These are phyloP conservation scores for Quercus bicolor DNA, from an alignment of 306 rosid species.

Conservation along the genomic window DNA sequence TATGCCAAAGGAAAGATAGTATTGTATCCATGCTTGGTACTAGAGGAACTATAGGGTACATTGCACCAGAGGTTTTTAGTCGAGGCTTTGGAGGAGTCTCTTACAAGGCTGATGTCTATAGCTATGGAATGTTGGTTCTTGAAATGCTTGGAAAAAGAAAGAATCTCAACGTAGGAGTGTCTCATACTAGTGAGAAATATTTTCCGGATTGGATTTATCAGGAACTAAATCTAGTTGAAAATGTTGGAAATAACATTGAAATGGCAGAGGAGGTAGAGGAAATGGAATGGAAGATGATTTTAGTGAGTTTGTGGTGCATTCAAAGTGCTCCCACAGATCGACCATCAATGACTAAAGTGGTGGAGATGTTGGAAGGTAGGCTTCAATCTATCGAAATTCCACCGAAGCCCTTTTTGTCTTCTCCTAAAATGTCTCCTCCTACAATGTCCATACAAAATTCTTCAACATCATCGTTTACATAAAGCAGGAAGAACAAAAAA, in stretches of 20 bases:
- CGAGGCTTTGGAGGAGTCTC: conserved; percentile 25
- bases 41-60: no score
- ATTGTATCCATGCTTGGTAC: no score
- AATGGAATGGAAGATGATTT: conserved; percentile 17
- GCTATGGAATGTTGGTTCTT: conserved; percentile 38
- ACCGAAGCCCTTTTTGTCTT: conserved; percentile 30
- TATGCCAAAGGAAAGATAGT: no score
- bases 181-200: conserved; percentile 20
- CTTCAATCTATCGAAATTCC: conserved; percentile 16
- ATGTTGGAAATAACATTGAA: not conserved
- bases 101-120: conserved; percentile 32
- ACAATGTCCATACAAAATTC: not conserved
- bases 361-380: no score
- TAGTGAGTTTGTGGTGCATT: conserved; percentile 8
- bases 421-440: conserved; percentile 2
- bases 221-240: conserved; percentile 14
- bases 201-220: conserved; percentile 27
- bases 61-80: not conserved
- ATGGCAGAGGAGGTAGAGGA: conserved; percentile 24
- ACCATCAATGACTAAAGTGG: no score
- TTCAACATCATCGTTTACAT: not conserved
- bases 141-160: conserved; percentile 39
- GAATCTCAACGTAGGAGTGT: not conserved
- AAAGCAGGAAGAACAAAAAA: not conserved
- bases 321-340: no score